Conservation (phyloP, 768 basidiomycete species). For the Lactifluus rugatus region DNA sequence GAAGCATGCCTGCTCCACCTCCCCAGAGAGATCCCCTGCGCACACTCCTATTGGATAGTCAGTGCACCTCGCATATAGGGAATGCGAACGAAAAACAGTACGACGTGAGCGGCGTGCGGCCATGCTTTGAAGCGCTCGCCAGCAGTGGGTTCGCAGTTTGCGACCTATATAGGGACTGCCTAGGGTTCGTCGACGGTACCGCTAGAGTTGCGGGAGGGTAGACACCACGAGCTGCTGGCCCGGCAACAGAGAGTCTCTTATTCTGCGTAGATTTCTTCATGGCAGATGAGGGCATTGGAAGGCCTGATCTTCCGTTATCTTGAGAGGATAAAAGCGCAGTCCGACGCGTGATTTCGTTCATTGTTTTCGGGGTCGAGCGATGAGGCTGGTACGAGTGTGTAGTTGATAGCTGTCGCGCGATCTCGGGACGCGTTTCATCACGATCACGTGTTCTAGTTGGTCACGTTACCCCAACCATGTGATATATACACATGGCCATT, state of each 20-base stretch:
- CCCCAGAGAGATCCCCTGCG: conserved; percentile 72
- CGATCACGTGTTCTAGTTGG: conserved; percentile 4
- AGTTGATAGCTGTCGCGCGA: background rate
- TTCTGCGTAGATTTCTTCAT: conserved; percentile 53
- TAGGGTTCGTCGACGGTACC: conserved; percentile 39
- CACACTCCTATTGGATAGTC: conserved; percentile 39
- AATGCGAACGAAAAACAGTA: conserved; percentile 27
- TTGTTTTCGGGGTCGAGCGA: background rate
- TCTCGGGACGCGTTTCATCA: background rate
- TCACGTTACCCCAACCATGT: background rate
- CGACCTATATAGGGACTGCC: conserved; percentile 61
- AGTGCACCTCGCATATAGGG: conserved; percentile 4
- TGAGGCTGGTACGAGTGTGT: background rate
- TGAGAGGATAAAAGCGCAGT: background rate
- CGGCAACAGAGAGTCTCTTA: conserved; percentile 65
- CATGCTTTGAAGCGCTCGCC: conserved; percentile 59
- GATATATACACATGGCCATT: background rate
- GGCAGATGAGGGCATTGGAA: conserved; percentile 57
- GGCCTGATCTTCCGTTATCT: conserved; percentile 45
- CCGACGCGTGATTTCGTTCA: conserved; percentile 5
- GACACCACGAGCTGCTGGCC: conserved; percentile 56
- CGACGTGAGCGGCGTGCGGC: conserved; percentile 69
- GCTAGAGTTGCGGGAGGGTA: conserved; percentile 29
- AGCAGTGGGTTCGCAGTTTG: conserved; percentile 61
- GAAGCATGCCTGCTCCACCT: conserved; percentile 39